Evolutionary conservation across 2,329 filamentous ascomycete genomes (phyloP), one percentile per base, ranked within the genome.

Genomic region (Samsoniella hepiali): DNA sequence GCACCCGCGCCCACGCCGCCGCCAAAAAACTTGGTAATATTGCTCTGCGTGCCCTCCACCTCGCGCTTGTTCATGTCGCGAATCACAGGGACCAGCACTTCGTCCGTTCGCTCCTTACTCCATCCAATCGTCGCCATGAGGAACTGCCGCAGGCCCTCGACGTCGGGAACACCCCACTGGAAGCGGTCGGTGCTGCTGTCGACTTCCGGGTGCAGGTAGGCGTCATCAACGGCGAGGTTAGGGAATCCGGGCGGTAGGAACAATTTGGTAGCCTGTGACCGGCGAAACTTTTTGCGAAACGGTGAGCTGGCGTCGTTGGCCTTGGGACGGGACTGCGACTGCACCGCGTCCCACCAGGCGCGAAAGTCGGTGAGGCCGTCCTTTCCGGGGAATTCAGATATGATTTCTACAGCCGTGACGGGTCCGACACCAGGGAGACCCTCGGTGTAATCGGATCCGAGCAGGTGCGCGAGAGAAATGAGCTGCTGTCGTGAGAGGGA

Each of bases 401-500:
- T 81, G 63, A 99, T 94, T 75, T 99, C 95, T 2, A 99, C 81
- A 0, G 95, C 96, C 0, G 92, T 97, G 56, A 99, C 95, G 0
- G 96, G 95, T 0, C 95, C 95, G 38, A 99, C 89, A 3, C 93
- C 93, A 0, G 91, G 86, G 0, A 99, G 83, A 0, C 95, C 95
- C 71, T 98, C 91, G 0, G 94, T 97, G 74, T 99, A 99, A 76
- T 99, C 95, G 9, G 89, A 94, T 0, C 95, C 95, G 0, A 99
- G 84, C 0, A 99, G 82, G 72, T 98, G 93, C 0, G 95, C 95
- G 64, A 98, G 85, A 22, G 90, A 85, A 66, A 99, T 97, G 59
- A 99, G 86, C 71, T 94, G 91, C 61, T 89, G 83, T n/a, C 94
- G 87, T 3, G 91, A 89, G 0, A 99, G 84, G 0, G 91, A 91